Conservation (phyloP, 768 basidiomycete species). For the Pholiota molesta region DNA sequence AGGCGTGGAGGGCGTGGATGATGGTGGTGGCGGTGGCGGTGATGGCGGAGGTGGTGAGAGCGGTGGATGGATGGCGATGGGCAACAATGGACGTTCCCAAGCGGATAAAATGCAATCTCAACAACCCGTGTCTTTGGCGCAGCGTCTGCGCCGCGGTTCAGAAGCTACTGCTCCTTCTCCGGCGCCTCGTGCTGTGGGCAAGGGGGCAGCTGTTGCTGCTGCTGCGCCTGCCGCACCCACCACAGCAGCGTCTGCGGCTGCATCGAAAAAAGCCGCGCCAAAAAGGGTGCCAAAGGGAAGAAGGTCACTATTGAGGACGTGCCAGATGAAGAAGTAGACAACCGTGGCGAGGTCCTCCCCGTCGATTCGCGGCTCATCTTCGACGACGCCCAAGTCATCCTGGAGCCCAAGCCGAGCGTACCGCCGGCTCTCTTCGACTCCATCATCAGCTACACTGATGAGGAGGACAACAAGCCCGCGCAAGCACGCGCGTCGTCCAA, state of each 20-base stretch:
- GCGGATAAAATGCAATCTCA: slow-evolving; percentile 13
- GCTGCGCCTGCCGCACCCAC: slow-evolving; percentile 13
- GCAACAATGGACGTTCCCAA: slow-evolving; percentile 5
- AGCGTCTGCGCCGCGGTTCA: slow-evolving; percentile 30
- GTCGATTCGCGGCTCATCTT: slow-evolving; percentile 36
- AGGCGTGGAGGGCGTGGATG: slow-evolving; percentile 23
- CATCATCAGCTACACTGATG: slow-evolving; percentile 37
- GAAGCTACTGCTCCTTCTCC: slow-evolving; percentile 27
- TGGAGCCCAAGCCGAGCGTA: slow-evolving; percentile 46
- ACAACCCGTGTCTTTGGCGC: slow-evolving; percentile 18
- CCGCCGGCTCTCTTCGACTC: slow-evolving; percentile 39
- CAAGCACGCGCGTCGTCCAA: slow-evolving; percentile 23
- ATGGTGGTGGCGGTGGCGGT: slow-evolving; percentile 13
- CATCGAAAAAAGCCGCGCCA: slow-evolving; percentile 27
- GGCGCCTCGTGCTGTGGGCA: background rate
- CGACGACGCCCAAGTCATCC: slow-evolving; percentile 28
- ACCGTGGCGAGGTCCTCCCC: slow-evolving; percentile 33
- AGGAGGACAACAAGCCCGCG: slow-evolving; percentile 26
- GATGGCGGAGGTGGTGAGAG: slow-evolving; percentile 8
- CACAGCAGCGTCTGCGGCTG: slow-evolving; percentile 20
- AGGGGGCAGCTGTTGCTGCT: background rate
- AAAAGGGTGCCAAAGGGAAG: slow-evolving; percentile 33
- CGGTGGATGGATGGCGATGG: slow-evolving; percentile 16
- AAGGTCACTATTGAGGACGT: slow-evolving; percentile 48
- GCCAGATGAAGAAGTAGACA: slow-evolving; percentile 44